Conservation (phyloP, 495 filamentous ascomycete species). For the Podospora didyma region DNA sequence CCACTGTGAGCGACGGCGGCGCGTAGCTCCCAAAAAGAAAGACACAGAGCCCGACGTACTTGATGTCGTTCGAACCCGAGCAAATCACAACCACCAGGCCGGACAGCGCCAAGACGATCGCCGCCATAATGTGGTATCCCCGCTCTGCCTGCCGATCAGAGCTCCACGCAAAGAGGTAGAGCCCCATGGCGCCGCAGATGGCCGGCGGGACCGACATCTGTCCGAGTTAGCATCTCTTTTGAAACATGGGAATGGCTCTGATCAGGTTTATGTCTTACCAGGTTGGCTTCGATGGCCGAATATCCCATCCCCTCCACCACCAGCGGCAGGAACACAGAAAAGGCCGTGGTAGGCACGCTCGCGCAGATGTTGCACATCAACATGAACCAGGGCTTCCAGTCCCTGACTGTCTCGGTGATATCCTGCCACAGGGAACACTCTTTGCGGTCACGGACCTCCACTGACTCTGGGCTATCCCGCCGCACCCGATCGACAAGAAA, state of each 20-base stretch:
- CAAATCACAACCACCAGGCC: constrained; percentile 44
- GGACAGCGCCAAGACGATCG: constrained; percentile 41
- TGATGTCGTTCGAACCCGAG: constrained; percentile 22
- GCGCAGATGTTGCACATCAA: constrained; percentile 52
- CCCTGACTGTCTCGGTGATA: constrained; percentile 43
- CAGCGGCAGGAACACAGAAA: constrained; percentile 54
- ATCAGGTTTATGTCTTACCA: too few species aligned
- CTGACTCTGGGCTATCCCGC: background rate
- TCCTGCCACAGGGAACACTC: constrained; percentile 27
- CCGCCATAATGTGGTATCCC: constrained; percentile 47
- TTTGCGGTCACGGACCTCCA: background rate
- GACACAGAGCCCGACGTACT: constrained; percentile 51
- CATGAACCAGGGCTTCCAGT: constrained; percentile 51
- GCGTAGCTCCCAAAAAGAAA: constrained; percentile 52
- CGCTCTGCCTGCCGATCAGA: constrained; percentile 33
- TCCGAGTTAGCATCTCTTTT: background rate
- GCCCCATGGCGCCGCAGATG: constrained; percentile 43
- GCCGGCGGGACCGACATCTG: constrained; percentile 53
- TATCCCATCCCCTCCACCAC: constrained; percentile 42
- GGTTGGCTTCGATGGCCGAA: constrained; percentile 43
- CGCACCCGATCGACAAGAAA: constrained; percentile 39
- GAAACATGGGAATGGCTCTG: too few species aligned
- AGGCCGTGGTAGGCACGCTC: constrained; percentile 48
- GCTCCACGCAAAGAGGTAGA: constrained; percentile 33
- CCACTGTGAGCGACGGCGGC: constrained; percentile 51